phyloP scores from a whole-genome alignment of 176 grass and related monocot species.

The Zizania latifolia region DNA sequence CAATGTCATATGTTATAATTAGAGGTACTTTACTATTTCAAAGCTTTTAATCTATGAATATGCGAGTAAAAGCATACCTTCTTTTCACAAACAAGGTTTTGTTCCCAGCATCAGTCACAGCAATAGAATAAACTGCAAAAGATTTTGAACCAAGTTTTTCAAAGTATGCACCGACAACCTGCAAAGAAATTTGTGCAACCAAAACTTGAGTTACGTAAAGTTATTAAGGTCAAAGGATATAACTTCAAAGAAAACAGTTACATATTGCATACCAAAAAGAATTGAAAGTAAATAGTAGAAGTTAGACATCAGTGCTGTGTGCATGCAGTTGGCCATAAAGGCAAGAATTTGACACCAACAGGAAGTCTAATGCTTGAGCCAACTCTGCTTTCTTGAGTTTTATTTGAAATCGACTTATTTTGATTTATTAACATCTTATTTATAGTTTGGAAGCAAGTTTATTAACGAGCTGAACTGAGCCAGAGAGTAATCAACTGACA shows the following conservation, averaged over 20 bases:
- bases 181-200: conserved; percentile 27
- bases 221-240: conserved; percentile 20
- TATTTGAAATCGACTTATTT: too few relatives aligned
- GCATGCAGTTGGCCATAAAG: too few relatives aligned
- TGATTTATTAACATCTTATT: too few relatives aligned
- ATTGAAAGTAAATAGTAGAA: not conserved
- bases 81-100: conserved; percentile 98
- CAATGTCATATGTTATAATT: conserved; percentile 19
- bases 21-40: conserved; percentile 2
- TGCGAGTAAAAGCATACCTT: conserved; percentile 63
- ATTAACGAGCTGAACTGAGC: too few relatives aligned
- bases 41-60: conserved; percentile 25
- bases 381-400: too few relatives aligned
- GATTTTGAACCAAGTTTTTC: conserved; percentile 89
- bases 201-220: conserved; percentile 13
- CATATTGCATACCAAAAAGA: not conserved
- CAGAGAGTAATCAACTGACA: too few relatives aligned
- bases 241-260: conserved; percentile 5
- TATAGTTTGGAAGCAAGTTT: too few relatives aligned
- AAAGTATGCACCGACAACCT: conserved; percentile 98
- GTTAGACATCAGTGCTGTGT: not conserved
- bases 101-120: conserved; percentile 75
- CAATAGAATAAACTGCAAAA: conserved; percentile 99
- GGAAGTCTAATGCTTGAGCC: too few relatives aligned
- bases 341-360: too few relatives aligned